Evolutionary conservation across 345 rosid genomes (phyloP).

Genomic region (Excoecaria cochinchinensis): DNA sequence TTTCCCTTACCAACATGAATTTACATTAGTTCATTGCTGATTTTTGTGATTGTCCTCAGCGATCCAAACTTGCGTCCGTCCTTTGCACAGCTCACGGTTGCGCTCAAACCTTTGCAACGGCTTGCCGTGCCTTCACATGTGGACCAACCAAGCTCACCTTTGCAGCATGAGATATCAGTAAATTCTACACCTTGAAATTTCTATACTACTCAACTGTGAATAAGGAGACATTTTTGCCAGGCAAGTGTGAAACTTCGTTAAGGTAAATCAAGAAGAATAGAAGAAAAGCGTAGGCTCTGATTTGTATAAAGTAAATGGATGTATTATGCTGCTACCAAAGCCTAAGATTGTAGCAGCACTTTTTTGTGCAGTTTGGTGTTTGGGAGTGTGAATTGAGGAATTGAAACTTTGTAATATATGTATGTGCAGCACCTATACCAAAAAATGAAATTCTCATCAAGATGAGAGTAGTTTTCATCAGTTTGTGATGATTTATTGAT

Average conservation of each 20-base stretch:
- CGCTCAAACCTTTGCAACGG: slow-evolving; percentile 77
- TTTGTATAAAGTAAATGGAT: slow-evolving; percentile 14
- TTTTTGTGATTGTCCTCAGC: slow-evolving; percentile 35
- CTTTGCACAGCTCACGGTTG: slow-evolving; percentile 68
- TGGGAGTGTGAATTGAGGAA: slow-evolving; percentile 7
- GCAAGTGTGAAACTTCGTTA: slow-evolving; percentile 13
- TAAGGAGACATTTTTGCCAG: slow-evolving; percentile 21
- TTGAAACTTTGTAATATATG: slow-evolving; percentile 22
- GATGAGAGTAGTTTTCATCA: no score
- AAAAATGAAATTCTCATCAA: slow-evolving; percentile 1
- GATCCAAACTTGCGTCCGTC: slow-evolving; percentile 93
- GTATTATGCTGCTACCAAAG: slow-evolving; percentile 18
- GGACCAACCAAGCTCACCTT: slow-evolving; percentile 51
- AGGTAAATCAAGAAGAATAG: background rate
- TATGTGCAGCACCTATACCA: background rate
- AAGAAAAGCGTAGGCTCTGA: background rate
- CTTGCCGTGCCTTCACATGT: slow-evolving; percentile 56
- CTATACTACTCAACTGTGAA: slow-evolving; percentile 39
- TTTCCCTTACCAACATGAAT: background rate
- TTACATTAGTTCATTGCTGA: slow-evolving; percentile 7
- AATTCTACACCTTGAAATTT: slow-evolving; percentile 55
- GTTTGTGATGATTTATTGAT: no score
- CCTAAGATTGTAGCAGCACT: slow-evolving; percentile 10
- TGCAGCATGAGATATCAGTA: slow-evolving; percentile 55
- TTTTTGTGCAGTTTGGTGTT: slow-evolving; percentile 37